phyloP scores from a whole-genome alignment of 2,329 filamentous ascomycete species.

The Cladophialophora immunda region DNA sequence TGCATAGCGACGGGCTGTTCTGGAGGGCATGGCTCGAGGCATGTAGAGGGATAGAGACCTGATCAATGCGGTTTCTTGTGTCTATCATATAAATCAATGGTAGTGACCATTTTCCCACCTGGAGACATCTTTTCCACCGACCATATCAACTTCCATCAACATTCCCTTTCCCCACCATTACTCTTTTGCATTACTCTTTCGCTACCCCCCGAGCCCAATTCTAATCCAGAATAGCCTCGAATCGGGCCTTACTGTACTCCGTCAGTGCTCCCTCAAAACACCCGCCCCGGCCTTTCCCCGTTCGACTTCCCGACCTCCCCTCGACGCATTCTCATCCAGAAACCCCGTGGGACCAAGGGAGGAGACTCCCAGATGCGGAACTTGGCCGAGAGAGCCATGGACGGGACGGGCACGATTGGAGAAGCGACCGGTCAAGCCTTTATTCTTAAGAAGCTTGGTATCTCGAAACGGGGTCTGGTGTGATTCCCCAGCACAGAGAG shows the following conservation, averaged over 20 bases:
- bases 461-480: background rate
- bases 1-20: background rate
- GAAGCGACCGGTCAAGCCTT: conserved; percentile 6
- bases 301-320: background rate
- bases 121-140: background rate
- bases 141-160: background rate
- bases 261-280: background rate
- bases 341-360: background rate
- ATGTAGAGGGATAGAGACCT: background rate
- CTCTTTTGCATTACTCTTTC: background rate
- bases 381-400: too few species aligned
- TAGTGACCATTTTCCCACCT: background rate
- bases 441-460: conserved; percentile 25
- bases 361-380: conserved; percentile 5
- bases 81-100: background rate
- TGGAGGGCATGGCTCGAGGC: background rate
- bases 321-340: background rate
- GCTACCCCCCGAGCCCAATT: too few species aligned
- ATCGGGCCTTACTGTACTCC: too few species aligned
- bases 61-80: background rate
- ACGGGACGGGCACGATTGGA: background rate
- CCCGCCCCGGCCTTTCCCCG: background rate
- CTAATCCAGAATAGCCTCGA: background rate
- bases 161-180: background rate
- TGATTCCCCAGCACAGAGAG: background rate